These are phyloP conservation scores for Hericium erinaceus DNA, from an alignment of 768 basidiomycete genomes.

Conservation along the genomic window DNA sequence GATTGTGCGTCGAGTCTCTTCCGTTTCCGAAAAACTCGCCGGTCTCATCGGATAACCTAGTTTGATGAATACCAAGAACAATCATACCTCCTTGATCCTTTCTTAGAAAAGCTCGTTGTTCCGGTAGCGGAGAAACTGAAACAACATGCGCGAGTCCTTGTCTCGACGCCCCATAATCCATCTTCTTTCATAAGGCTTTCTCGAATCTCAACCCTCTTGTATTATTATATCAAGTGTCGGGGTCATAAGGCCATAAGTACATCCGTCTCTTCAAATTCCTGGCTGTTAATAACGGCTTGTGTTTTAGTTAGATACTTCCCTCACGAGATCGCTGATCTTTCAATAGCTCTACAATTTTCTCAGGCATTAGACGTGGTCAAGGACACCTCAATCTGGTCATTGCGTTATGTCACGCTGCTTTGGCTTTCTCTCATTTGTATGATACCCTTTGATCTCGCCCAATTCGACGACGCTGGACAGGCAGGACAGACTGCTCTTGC, in stretches of 20 bases:
- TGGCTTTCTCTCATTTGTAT: constrained; percentile 95
- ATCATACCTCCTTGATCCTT: constrained; percentile 85
- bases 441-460: constrained; percentile 85
- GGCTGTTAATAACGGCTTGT: not conserved
- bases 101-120: constrained; percentile 65
- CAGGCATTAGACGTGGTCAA: constrained; percentile 33
- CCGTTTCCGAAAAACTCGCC: not conserved
- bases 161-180: constrained; percentile 4
- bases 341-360: constrained; percentile 63
- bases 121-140: constrained; percentile 66
- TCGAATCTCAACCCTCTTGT: constrained; percentile 54
- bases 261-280: constrained; percentile 20
- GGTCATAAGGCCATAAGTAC: constrained; percentile 88
- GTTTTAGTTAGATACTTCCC: constrained; percentile 84
- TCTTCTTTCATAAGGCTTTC: constrained; percentile 20
- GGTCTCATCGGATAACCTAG: constrained; percentile 29
- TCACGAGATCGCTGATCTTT: constrained; percentile 78
- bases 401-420: constrained; percentile 75
- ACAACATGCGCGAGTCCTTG: constrained; percentile 32
- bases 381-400: constrained; percentile 50
- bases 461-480: constrained; percentile 63
- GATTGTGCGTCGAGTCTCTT: not conserved
- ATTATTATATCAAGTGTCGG: constrained; percentile 77
- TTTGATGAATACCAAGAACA: constrained; percentile 89
- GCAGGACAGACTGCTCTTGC: constrained; percentile 42